Base-by-base conservation (phyloP, 2,329 filamentous ascomycete genomes). In the Microsporum audouinii region DNA sequence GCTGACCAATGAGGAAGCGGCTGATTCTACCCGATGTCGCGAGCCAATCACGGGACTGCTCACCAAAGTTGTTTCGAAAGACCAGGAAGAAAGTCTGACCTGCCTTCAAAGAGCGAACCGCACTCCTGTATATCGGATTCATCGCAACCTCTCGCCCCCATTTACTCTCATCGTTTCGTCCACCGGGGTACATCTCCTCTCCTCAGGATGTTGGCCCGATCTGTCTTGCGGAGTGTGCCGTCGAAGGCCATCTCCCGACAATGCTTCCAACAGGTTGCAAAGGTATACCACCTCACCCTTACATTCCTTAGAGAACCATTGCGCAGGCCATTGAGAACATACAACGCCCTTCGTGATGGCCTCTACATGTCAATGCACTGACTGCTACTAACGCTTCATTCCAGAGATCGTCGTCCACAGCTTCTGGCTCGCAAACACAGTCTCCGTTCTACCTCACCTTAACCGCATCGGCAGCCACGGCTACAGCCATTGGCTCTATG, bases 211-310 rank as follows among this genome's bases (percentile, higher is more conserved):
- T 86, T 96, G 84, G 88, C 89, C 81, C 88, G 91, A 84, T 90
- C 91, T 79, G 85, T 85, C 80, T 80, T 95, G 83, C 90, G 90
- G 82, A 86, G 88, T 77, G 84, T 88, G 84, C 91, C 91, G 85
- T 83, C 87, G 74, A 83, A 91, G 82, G 88, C 86, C 81, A 82
- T 86, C 78, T 84, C 87, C 72, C 82, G 85, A 80, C 88, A 87
- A 81, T 82, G 84, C 78, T 81, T 86, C 75, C 81, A 84, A 76
- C 84, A 84, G 75, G 79, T 86, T 72, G 80, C 86, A 73, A 89
- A 87, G 87, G 90, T 89, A 85, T 82, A 85, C 78, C 74, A 70
- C 62, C 36, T 41, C 38, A 43, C 39, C 39, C 6, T 5, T 6
- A 39, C 53, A 39, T 41, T 33, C 38, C 62, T 64, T 58, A 64